A percentile compares a stretch with the other conserved stretches of the same genome.
phyloP scores from a whole-genome alignment of 805 yeast species.

The Metschnikowia orientalis region DNA sequence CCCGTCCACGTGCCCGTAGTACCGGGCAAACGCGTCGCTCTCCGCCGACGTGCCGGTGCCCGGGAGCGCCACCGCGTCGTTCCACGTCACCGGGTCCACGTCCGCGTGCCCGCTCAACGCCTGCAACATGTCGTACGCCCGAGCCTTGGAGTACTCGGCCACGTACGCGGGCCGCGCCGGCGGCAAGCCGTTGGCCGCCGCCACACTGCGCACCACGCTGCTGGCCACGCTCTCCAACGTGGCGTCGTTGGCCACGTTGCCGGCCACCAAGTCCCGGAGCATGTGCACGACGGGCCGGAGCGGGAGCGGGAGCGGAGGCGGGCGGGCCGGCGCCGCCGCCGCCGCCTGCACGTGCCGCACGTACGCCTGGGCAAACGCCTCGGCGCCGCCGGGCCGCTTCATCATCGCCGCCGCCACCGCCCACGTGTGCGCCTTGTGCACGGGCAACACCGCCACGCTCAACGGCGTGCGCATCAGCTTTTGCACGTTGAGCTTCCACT shows the following conservation, averaged over 20 bases:
- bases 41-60: slow-evolving; percentile 37
- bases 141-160: slow-evolving; percentile 48
- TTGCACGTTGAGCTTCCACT: slow-evolving; percentile 24
- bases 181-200: slow-evolving; percentile 7
- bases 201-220: slow-evolving; percentile 28
- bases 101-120: slow-evolving; percentile 19
- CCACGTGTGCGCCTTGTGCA: slow-evolving; percentile 12
- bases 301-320: slow-evolving; percentile 10
- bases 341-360: slow-evolving; percentile 6
- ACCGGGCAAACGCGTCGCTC: slow-evolving; percentile 42
- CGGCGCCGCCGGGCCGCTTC: slow-evolving; percentile 18
- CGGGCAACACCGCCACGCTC: slow-evolving; percentile 33
- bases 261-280: slow-evolving; percentile 53
- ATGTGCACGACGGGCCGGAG: slow-evolving; percentile 40
- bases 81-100: slow-evolving; percentile 52
- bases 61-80: slow-evolving; percentile 44
- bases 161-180: neutral
- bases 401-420: slow-evolving; percentile 18
- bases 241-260: slow-evolving; percentile 45
- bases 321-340: no score
- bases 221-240: slow-evolving; percentile 45
- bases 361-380: slow-evolving; percentile 21
- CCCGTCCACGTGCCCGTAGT: slow-evolving; percentile 30
- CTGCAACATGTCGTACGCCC: slow-evolving; percentile 47
- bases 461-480: slow-evolving; percentile 28